Base-by-base conservation (phyloP, 192 early-diverging fungal genomes). In the Rhizophlyctis rosea region DNA sequence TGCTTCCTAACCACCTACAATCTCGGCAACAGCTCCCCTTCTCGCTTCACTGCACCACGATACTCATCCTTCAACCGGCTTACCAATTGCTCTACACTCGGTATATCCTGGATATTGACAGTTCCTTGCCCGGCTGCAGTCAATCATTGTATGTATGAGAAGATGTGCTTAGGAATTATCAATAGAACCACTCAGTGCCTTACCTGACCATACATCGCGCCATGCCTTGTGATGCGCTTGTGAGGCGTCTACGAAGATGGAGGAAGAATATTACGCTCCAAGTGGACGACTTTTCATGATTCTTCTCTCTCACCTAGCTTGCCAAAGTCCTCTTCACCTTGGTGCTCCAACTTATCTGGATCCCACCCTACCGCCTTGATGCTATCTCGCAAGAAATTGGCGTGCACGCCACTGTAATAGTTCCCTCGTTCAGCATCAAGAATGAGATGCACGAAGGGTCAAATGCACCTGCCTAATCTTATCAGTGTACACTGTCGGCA, bases 81-180 rank as follows among this genome's bases (percentile, higher is more conserved):
- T 3, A 61, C 59, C 33, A 71, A 29, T 7, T 34, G 34, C 24
- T 23, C 52, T 23, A 71, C 47, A 5, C 58, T 35, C 25, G 61
- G 62, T 7, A 61, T 44, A 25, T 67, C 57, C 39, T 71, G 24
- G 18, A 71, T 71, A 59, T 66, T 67, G 13, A 66, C 21, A 13
- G 66, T 59, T 1, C 62, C 61, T 33, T 71, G 70, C 0, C 70
- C 70, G 5, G 70, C 70, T n/a, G n/a, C n/a, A n/a, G n/a, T n/a
- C n/a, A n/a, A n/a, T n/a, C n/a, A n/a, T n/a, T n/a, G n/a, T n/a
- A n/a, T n/a, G n/a, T n/a, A n/a, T n/a, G n/a, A n/a, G n/a, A n/a
- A n/a, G n/a, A n/a, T n/a, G n/a, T n/a, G n/a, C n/a, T n/a, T n/a
- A n/a, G n/a, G n/a, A n/a, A n/a, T n/a, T n/a, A n/a, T n/a, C n/a